Evolutionary conservation across 352 stramenopile genomes (phyloP), one percentile per base, ranked within the genome.

Genomic region (Phytopythium helicoides): DNA sequence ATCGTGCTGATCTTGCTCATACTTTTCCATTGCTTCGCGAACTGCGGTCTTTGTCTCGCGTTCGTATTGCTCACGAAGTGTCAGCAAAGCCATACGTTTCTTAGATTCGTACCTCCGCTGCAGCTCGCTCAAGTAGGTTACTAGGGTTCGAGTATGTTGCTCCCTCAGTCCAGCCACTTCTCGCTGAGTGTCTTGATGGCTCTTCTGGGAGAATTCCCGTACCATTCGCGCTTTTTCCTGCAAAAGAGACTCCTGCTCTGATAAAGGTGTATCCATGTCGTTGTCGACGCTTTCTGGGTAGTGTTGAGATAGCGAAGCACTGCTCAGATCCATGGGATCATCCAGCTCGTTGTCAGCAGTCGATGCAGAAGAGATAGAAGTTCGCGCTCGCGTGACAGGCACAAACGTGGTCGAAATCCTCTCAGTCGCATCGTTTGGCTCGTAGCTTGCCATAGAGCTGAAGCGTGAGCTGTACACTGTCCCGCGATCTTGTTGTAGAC

Each of bases 51-150:
- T 81, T 2, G 75, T 83, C 31, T 88, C 71, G 18, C 53, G 62
- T 38, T 89, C 76, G 45, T 68, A 75, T n/a, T 62, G 58, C 19
- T 85, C 76, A 37, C 69, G 72, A 25, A 87, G 37, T 10, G 50
- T 40, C 37, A 86, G 57, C 3, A 88, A 45, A 25, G 63, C 52
- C 63, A 86, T 62, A 26, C 78, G 70, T 48, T 85, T 82, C 50
- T 80, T 85, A 7, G 75, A 86, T 37, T 83, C 70, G 34, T 78
- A 88, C 53, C 84, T 82, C 39, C 73, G 75, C 52, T 78, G 67
- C 26, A 88, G 57, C 19, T 88, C 74, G 45, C 75, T 66, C 35
- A 88, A 42, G 26, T 81, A 77, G 10, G 47, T 12, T 0, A 25
- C 26, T 44, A 81, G 73, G 37, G 62, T 64, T 25, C 60, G 38